Conservation (phyloP, 768 basidiomycete species). For the Calvatia gigantea region DNA sequence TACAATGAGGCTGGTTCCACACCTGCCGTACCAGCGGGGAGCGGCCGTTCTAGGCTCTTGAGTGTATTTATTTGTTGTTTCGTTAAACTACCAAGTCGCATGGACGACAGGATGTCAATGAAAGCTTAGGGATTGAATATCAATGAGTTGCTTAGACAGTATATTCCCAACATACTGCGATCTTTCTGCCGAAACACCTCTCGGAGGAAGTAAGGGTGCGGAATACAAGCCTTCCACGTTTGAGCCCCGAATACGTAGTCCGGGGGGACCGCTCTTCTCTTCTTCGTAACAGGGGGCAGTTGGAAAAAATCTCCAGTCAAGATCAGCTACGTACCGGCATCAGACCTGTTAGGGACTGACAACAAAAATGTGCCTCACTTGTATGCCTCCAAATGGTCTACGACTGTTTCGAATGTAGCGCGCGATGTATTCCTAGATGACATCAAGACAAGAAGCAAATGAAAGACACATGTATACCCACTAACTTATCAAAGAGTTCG, state of each 20-base stretch:
- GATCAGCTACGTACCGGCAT: conserved; percentile 44
- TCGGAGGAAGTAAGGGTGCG: conserved; percentile 40
- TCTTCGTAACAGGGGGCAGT: conserved; percentile 65
- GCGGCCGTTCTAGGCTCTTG: conserved; percentile 48
- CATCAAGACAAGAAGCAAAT: conserved; percentile 21
- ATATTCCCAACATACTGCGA: conserved; percentile 30
- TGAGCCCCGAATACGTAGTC: conserved; percentile 64
- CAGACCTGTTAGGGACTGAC: background rate
- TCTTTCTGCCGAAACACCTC: conserved; percentile 76
- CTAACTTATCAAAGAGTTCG: conserved; percentile 66
- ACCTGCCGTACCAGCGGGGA: conserved; percentile 57
- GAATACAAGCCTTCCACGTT: conserved; percentile 56
- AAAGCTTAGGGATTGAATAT: conserved; percentile 47
- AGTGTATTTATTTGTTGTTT: conserved; percentile 53
- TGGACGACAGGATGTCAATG: conserved; percentile 82
- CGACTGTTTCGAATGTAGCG: conserved; percentile 35
- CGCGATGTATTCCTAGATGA: conserved; percentile 33
- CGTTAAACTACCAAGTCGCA: conserved; percentile 70
- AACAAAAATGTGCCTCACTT: conserved; percentile 30
- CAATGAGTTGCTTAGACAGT: background rate
- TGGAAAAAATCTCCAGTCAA: conserved; percentile 82
- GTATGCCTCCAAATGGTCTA: conserved; percentile 66
- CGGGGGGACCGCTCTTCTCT: conserved; percentile 5
- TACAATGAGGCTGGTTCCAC: conserved; percentile 84
- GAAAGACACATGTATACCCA: conserved; percentile 19